Base-by-base conservation (phyloP, 2,329 filamentous ascomycete species). In the Arthrobotrys megalospora region DNA sequence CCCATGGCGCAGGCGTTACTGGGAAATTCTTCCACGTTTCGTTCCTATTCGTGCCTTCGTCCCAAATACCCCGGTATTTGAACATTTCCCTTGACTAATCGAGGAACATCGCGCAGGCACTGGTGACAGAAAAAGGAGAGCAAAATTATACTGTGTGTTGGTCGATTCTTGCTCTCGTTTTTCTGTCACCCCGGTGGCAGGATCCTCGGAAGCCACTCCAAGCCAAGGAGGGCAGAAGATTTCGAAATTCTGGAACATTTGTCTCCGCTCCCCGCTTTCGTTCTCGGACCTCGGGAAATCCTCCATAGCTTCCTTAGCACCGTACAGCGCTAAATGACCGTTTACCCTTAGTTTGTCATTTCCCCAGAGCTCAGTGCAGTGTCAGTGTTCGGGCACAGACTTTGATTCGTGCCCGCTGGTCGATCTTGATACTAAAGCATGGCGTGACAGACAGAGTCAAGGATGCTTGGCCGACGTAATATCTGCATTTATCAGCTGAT, bases 241-340 rank as follows among this genome's bases (percentile, higher is more conserved):
- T 41, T 63, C 38, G 21, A 47, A 63, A 10, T 32, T 63, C 58
- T 63, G 38, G 58, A 63, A 63, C 21, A 50, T 53, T 38, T 38
- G 16, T 43, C 53, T 52, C 55, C 67, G 63, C 55, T 32, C 38
- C 28, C 53, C 43, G 28, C 7, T 63, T 34, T 21, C 16, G 24
- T 68, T 63, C 21, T 76, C 55, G 64, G 72, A 65, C 72, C 65
- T 76, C 65, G 72, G 72, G 43, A 73, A 36, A 34, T 41, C 19
- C 32, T 47, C 21, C 21, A 45, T 52, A 21, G 34, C 38, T 48
- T 60, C 36, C 34, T 48, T 45, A 63, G 38, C 16, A 62, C 60
- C 43, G 19, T 58, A 24, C n/a, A 24, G 55, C 62, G 55, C 55
- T 43, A 64, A 68, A 75, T 52, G 55, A 62, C 53, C 55, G 70